Evolutionary conservation across 257 asterid genomes (phyloP).

Genomic region (Jasminum sambac): DNA sequence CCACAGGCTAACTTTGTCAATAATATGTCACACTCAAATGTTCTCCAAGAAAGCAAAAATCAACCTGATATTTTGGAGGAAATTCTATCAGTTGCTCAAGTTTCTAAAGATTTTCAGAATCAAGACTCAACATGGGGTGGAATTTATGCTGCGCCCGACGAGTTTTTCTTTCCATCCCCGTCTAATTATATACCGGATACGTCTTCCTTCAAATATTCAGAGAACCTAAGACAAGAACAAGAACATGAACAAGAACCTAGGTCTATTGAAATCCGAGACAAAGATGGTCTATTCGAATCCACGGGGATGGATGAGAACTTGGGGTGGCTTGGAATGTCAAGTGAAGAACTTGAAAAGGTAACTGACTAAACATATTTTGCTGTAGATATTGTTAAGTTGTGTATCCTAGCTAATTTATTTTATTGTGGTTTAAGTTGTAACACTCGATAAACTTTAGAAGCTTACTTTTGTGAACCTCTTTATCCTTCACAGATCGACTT

Average conservation of each 20-base stretch:
- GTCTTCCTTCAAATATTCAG: constrained; percentile 30
- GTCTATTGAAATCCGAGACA: constrained; percentile 50
- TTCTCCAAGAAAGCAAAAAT: constrained; percentile 33
- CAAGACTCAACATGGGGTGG: constrained; percentile 46
- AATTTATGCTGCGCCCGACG: constrained; percentile 40
- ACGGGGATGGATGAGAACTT: constrained; percentile 61
- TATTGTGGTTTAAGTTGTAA: too few species aligned
- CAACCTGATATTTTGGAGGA: constrained; percentile 65
- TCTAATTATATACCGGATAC: constrained; percentile 39
- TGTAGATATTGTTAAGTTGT: too few species aligned
- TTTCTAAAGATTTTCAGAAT: constrained; percentile 68
- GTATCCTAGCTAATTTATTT: too few species aligned
- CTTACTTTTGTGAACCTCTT: neutral
- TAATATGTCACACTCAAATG: constrained; percentile 30
- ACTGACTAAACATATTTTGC: neutral
- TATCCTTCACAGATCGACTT: constrained; percentile 34
- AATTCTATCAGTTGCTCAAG: constrained; percentile 80
- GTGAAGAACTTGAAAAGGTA: constrained; percentile 54
- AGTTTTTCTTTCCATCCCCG: constrained; percentile 58
- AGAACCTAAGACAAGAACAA: constrained; percentile 38
- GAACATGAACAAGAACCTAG: constrained; percentile 11
- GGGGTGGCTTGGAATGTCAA: constrained; percentile 69
- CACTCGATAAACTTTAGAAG: neutral
- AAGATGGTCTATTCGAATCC: constrained; percentile 42
- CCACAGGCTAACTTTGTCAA: constrained; percentile 26